These are phyloP conservation scores for Xylariaceae sp. DNA, from an alignment of 2,329 filamentous ascomycete genomes.

Conservation along the genomic window DNA sequence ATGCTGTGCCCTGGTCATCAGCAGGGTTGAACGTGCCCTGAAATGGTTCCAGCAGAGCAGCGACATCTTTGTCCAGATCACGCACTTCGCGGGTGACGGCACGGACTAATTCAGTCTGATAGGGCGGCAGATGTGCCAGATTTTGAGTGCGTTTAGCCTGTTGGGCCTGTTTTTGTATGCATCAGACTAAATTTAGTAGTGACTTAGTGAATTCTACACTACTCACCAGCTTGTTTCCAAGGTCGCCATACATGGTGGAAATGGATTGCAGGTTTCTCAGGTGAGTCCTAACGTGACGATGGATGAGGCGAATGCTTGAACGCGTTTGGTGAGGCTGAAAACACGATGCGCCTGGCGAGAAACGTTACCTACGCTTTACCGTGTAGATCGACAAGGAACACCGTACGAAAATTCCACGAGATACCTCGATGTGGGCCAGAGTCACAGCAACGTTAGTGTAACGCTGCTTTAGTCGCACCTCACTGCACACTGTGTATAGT, in stretches of 20 bases:
- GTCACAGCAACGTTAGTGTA: too few relatives aligned
- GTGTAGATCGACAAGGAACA: background rate
- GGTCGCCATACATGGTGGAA: constrained; percentile 72
- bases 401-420: too few relatives aligned
- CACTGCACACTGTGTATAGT: too few relatives aligned
- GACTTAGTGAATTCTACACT: background rate
- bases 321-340: background rate
- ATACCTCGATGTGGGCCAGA: too few relatives aligned
- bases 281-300: background rate
- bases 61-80: constrained; percentile 83
- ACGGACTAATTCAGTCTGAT: constrained; percentile 87
- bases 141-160: constrained; percentile 93
- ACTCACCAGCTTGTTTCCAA: constrained; percentile 75
- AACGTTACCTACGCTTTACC: background rate
- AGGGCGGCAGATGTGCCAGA: constrained; percentile 78
- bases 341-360: too few relatives aligned
- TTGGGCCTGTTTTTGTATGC: constrained; percentile 59
- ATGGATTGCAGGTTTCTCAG: background rate
- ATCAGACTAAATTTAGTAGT: constrained; percentile 13
- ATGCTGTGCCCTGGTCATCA: constrained; percentile 76
- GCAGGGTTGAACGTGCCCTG: constrained; percentile 80
- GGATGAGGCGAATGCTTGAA: too few relatives aligned
- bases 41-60: constrained; percentile 73
- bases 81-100: constrained; percentile 85
- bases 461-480: too few relatives aligned